phyloP scores from a whole-genome alignment of 805 yeast species.

The Nakazawaea sp. region DNA sequence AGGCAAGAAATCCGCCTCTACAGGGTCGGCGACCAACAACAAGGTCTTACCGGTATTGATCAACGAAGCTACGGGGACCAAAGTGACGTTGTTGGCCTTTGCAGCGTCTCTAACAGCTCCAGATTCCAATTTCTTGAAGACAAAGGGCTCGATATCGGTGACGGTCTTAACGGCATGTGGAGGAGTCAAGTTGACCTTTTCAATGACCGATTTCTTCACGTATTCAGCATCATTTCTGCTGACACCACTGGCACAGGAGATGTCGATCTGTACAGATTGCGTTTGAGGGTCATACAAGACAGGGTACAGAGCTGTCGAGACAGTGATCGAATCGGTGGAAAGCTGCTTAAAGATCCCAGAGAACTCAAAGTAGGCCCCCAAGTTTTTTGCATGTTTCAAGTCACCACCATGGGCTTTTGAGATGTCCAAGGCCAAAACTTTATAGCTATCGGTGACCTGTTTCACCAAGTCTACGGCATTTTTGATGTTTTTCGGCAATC shows the following conservation, averaged over 20 bases:
- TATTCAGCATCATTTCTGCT: slow-evolving; percentile 40
- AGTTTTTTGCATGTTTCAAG: slow-evolving; percentile 63
- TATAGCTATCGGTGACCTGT: slow-evolving; percentile 48
- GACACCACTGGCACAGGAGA: slow-evolving; percentile 44
- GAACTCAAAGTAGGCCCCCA: slow-evolving; percentile 60
- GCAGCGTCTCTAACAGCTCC: slow-evolving; percentile 34
- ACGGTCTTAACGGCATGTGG: slow-evolving; percentile 58
- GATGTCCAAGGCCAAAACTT: slow-evolving; percentile 68
- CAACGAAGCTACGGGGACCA: slow-evolving; percentile 51
- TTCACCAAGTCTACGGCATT: slow-evolving; percentile 61
- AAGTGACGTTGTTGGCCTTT: slow-evolving; percentile 39
- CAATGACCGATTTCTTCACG: slow-evolving; percentile 69
- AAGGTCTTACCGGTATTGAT: slow-evolving; percentile 38
- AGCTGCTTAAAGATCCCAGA: slow-evolving; percentile 40
- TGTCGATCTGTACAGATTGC: slow-evolving; percentile 49
- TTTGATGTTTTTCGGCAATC: slow-evolving; percentile 46
- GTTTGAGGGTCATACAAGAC: slow-evolving; percentile 33
- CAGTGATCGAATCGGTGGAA: slow-evolving; percentile 33
- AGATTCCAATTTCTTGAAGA: slow-evolving; percentile 37
- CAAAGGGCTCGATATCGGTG: slow-evolving; percentile 61
- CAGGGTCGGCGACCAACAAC: slow-evolving; percentile 46
- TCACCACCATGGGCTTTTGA: slow-evolving; percentile 86
- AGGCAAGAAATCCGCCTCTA: slow-evolving; percentile 69
- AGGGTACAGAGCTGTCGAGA: slow-evolving; percentile 39
- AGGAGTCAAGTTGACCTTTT: slow-evolving; percentile 61